phyloP scores from a whole-genome alignment of 2,329 filamentous ascomycete genomes.

The Diplodia intermedia region DNA sequence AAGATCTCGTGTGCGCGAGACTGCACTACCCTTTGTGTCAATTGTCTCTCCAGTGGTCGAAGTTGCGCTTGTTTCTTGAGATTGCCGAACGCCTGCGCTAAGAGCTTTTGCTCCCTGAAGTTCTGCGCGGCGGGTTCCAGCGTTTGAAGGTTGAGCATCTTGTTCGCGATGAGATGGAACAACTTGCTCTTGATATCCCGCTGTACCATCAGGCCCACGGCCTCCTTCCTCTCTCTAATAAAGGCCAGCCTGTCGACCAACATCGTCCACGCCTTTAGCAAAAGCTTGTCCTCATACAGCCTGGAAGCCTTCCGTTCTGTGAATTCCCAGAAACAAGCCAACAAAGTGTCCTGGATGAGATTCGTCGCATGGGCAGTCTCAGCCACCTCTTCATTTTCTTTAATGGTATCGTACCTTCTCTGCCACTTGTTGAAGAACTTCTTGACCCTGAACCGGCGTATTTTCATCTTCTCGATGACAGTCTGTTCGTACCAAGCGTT shows the following conservation, averaged over 20 bases:
- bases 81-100: slow-evolving; percentile 37
- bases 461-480: slow-evolving; percentile 63
- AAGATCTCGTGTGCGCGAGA: slow-evolving; percentile 47
- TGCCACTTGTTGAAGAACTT: slow-evolving; percentile 65
- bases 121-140: slow-evolving; percentile 47
- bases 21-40: slow-evolving; percentile 50
- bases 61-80: slow-evolving; percentile 18
- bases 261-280: slow-evolving; percentile 39
- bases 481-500: slow-evolving; percentile 73
- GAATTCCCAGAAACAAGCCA: slow-evolving; percentile 49
- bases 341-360: slow-evolving; percentile 43
- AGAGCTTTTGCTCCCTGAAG: slow-evolving; percentile 41
- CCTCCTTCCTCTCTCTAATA: slow-evolving; percentile 40
- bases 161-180: slow-evolving; percentile 38
- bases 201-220: slow-evolving; percentile 36
- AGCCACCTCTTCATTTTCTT: slow-evolving; percentile 45
- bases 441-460: slow-evolving; percentile 58
- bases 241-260: slow-evolving; percentile 41
- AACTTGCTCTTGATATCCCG: slow-evolving; percentile 40
- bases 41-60: slow-evolving; percentile 46
- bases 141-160: slow-evolving; percentile 34
- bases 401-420: slow-evolving; percentile 49
- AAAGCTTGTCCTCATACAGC: slow-evolving; percentile 43
- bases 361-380: slow-evolving; percentile 44
- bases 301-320: slow-evolving; percentile 45